These are phyloP conservation scores for thale cress (Arabidopsis thaliana) DNA, from an alignment of 345 rosid species.

Conservation along the genomic window TAIR10.1 NC_003074.8:19064501-19065000, in stretches of 20 bases:
- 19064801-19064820: background rate
- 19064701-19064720: conserved; percentile 90
- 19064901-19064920: conserved; percentile 83
- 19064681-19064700: background rate
- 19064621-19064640: background rate
- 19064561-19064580: conserved; percentile 65
- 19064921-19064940: conserved; percentile 50
- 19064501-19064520: background rate
- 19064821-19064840: conserved; percentile 7
- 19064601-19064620: conserved; percentile 72
- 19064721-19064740: conserved; percentile 56
- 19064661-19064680: background rate
- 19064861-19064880: conserved; percentile 41
- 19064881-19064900: conserved; percentile 34
- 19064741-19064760: conserved; percentile 74
- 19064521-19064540: conserved; percentile 52
- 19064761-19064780: conserved; percentile 47
- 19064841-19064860: conserved; percentile 27
- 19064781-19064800: conserved; percentile 22
- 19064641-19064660: conserved; percentile 1
- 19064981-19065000: background rate
- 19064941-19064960: conserved; percentile 49
- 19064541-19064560: conserved; percentile 71
- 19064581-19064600: conserved; percentile 69
- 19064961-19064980: conserved; percentile 13